Conservation (phyloP, 164 flowering plant genomes). For the Annona cherimola region DNA sequence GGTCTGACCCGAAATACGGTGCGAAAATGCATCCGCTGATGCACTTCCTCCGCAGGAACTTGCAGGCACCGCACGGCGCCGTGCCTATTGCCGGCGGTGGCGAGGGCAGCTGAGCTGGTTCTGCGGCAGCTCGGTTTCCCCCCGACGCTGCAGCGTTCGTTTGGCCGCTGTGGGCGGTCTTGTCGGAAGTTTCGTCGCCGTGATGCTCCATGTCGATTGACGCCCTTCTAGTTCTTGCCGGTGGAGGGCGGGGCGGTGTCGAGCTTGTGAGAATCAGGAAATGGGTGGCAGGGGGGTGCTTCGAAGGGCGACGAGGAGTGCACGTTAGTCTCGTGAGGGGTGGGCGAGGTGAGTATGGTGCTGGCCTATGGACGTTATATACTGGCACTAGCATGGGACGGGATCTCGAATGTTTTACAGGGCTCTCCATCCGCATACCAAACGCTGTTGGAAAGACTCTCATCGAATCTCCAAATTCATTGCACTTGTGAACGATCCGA, state of each 20-base stretch:
- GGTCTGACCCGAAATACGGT: slow-evolving; percentile 80
- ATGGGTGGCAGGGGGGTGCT: slow-evolving; percentile 11
- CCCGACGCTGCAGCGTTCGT: slow-evolving; percentile 12
- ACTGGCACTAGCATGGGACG: too few species aligned
- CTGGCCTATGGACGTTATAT: background rate
- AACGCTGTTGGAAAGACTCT: too few species aligned
- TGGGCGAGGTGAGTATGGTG: slow-evolving; percentile 41
- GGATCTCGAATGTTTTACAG: too few species aligned
- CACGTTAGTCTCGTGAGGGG: slow-evolving; percentile 75
- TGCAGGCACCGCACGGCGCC: slow-evolving; percentile 92
- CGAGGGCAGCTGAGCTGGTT: background rate
- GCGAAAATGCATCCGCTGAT: slow-evolving; percentile 78
- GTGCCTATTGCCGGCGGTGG: background rate
- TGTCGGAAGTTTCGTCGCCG: slow-evolving; percentile 9
- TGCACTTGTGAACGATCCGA: too few species aligned
- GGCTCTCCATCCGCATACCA: too few species aligned
- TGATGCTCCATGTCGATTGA: slow-evolving; percentile 23
- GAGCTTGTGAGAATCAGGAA: slow-evolving; percentile 2
- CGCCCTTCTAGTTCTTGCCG: background rate
- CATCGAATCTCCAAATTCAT: too few species aligned
- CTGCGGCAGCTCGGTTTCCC: background rate
- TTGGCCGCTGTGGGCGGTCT: background rate
- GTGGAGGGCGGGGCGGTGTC: background rate
- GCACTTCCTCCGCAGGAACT: slow-evolving; percentile 89
- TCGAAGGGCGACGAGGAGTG: slow-evolving; percentile 10